phyloP scores from a whole-genome alignment of 2,329 filamentous ascomycete genomes.

The Orbilia quercus region DNA sequence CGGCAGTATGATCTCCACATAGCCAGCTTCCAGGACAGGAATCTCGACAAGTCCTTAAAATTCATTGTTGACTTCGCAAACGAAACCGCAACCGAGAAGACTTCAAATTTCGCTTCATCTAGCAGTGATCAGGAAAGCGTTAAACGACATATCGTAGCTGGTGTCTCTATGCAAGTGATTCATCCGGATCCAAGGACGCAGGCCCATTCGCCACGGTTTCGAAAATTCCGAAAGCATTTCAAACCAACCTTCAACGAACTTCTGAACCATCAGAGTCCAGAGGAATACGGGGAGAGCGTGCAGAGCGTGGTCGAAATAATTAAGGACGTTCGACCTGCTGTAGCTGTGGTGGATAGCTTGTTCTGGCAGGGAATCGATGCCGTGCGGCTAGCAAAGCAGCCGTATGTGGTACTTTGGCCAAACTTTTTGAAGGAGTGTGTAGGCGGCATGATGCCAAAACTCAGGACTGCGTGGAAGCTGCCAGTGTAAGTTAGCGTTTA shows the following conservation, averaged over 20 bases:
- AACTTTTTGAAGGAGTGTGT: constrained; percentile 55
- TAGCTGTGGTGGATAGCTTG: constrained; percentile 49
- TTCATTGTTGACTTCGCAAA: constrained; percentile 53
- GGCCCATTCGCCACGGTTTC: constrained; percentile 44
- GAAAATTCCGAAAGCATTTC: constrained; percentile 49
- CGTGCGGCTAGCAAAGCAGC: constrained; percentile 40
- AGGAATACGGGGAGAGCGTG: constrained; percentile 44
- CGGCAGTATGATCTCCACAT: constrained; percentile 54
- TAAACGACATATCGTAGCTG: constrained; percentile 38
- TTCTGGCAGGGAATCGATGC: constrained; percentile 54
- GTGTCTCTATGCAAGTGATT: constrained; percentile 50
- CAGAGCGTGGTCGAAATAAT: constrained; percentile 53
- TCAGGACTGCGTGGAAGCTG: constrained; percentile 35
- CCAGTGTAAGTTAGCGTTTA: constrained; percentile 35
- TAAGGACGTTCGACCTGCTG: constrained; percentile 45
- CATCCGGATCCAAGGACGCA: constrained; percentile 53
- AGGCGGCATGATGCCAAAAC: constrained; percentile 49
- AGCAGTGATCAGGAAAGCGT: too few species aligned
- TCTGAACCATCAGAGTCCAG: constrained; percentile 47
- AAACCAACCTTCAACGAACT: constrained; percentile 42
- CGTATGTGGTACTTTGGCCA: constrained; percentile 50
- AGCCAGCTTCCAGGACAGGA: constrained; percentile 49
- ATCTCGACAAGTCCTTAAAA: constrained; percentile 39
- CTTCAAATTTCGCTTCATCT: not conserved
- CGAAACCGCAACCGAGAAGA: constrained; percentile 6